Evolutionary conservation across 2,329 filamentous ascomycete genomes (phyloP).

Genomic region (Leptographium lundbergii): DNA sequence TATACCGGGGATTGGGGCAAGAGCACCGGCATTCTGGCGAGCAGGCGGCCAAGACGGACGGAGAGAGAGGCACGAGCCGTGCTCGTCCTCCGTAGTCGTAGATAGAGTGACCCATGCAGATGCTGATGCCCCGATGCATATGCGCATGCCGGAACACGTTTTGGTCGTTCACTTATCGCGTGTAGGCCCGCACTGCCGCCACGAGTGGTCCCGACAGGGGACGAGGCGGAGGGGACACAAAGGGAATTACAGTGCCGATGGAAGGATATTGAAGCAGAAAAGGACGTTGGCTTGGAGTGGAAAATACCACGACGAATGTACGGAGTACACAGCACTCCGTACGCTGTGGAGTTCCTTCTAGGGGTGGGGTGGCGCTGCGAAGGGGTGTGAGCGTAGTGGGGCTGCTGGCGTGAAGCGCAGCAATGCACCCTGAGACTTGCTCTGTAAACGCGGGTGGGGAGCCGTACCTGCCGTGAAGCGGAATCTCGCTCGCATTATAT

Average conservation of each 20-base stretch:
- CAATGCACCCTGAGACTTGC: not conserved
- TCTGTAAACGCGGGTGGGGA: not conserved
- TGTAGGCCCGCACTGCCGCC: not conserved
- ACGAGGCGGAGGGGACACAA: too few relatives aligned
- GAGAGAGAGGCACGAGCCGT: too few relatives aligned
- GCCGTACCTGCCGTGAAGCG: not conserved
- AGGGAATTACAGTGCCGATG: too few relatives aligned
- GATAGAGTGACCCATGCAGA: not conserved
- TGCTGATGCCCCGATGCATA: not conserved
- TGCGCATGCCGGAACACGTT: not conserved
- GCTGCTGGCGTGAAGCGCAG: not conserved
- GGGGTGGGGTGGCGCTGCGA: too few relatives aligned
- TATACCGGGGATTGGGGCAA: too few relatives aligned
- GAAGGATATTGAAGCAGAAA: too few relatives aligned
- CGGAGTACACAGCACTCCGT: not conserved
- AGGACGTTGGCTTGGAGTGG: too few relatives aligned
- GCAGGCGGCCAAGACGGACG: too few relatives aligned
- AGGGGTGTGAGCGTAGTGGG: not conserved
- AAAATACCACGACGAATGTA: too few relatives aligned
- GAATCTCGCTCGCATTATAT: not conserved
- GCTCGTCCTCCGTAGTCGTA: not conserved
- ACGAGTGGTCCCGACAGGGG: not conserved
- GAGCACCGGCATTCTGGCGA: too few relatives aligned
- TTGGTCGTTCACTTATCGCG: too few relatives aligned
- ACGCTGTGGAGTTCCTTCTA: not conserved